Percentiles rank a stretch among this genome's conserved stretches.
Evolutionary conservation across 1,139 yeast genomes (phyloP).

Genomic region (Suhomyces chickasaworum): DNA sequence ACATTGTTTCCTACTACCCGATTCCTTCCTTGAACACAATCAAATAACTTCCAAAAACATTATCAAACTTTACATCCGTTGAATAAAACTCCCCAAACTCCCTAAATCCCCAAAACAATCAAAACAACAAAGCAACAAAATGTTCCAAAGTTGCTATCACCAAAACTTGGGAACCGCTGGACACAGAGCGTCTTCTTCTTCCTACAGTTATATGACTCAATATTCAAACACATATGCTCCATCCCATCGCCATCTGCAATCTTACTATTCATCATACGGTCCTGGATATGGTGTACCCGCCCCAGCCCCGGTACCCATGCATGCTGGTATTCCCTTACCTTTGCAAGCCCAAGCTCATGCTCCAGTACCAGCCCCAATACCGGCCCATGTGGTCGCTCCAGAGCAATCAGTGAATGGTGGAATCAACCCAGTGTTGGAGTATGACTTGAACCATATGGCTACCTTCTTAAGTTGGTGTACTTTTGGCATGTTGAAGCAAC

Average conservation of each 20-base stretch:
- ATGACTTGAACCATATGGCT: slow-evolving; percentile 75
- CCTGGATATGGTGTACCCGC: slow-evolving; percentile 18
- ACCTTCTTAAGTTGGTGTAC: slow-evolving; percentile 70
- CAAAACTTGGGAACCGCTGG: slow-evolving; percentile 42
- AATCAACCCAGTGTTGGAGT: slow-evolving; percentile 74
- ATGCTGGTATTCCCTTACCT: background rate
- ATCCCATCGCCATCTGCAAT: slow-evolving; percentile 17
- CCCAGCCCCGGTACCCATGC: slow-evolving; percentile 10
- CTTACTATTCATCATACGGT: slow-evolving; percentile 15
- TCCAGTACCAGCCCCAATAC: slow-evolving; percentile 10
- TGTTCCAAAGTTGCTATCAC: slow-evolving; percentile 27
- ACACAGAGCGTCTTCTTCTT: slow-evolving; percentile 37
- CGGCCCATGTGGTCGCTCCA: slow-evolving; percentile 11
- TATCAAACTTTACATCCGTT: no score
- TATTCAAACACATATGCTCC: slow-evolving; percentile 10
- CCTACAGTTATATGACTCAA: slow-evolving; percentile 30
- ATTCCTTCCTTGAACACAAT: no score
- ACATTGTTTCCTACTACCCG: background rate
- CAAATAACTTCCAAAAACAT: no score
- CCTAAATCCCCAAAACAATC: background rate
- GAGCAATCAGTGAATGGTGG: slow-evolving; percentile 58
- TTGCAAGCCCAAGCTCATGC: background rate
- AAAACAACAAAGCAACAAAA: no score
- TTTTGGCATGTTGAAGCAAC: slow-evolving; percentile 58
- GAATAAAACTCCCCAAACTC: background rate